Evolutionary conservation across 306 rosid genomes (phyloP), one percentile per base, ranked within the genome.

Genomic region (Sicyos baderoa): DNA sequence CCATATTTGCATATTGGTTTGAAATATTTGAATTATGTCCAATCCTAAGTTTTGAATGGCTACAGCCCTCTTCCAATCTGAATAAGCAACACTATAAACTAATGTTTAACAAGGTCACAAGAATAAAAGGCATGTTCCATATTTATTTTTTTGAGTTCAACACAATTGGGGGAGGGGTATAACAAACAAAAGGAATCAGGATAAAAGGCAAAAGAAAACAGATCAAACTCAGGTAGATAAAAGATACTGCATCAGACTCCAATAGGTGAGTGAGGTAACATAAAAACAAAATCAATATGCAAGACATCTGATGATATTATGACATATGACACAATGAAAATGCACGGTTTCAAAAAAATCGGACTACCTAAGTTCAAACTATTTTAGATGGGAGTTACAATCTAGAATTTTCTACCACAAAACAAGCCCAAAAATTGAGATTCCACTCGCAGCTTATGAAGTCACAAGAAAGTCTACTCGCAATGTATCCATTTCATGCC

Each of bases 51-150:
- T 48, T 19, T 19, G 44, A 47, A 22, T 15, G 13, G 48, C 23
- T 4, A 27, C 1, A 48, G 57, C 72, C 25, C 72, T 15, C 17
- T 47, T 67, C 57, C 42, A 23, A 67, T 22, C 14, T 6, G 44
- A 67, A 49, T 23, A n/a, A 64, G 54, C 42, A 48, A 67, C 42
- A 23, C 54, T 61, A 13, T 45, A 35, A 63, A 61, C 68, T n/a
- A 61, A 61, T 37, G 68, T 19, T 42, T 42, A 11, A 42, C 53
- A 44, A 40, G 12, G 70, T 64, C 13, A 22, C 19, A 66, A 49
- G 57, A 47, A 49, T 25, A 47, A 66, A 66, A 13, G 2, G 14
- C 18, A 22, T 45, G 42, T 47, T 47, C 14, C 72, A 67, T 22
- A 67, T 49, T 67, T 21, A 48, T 14, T 47, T 6, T 37, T 37